Conservation (phyloP, 2,329 filamentous ascomycete species). For the Claviceps sp. region DNA sequence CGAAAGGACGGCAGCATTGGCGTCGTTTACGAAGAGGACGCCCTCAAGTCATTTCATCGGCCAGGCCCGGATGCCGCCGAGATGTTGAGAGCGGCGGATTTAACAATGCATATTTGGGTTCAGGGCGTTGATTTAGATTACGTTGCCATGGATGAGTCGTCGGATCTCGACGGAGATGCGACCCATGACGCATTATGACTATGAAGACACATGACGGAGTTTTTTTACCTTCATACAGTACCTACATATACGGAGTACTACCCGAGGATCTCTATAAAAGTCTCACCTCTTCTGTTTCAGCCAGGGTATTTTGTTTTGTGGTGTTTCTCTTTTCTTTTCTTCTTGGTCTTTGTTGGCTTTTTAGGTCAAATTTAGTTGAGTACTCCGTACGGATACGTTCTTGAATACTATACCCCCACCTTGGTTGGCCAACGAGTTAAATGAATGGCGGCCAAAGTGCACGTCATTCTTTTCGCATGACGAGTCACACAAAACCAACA, state of each 20-base stretch:
- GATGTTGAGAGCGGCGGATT: slow-evolving; percentile 1
- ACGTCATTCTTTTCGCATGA: too few species aligned
- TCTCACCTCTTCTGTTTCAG: too few species aligned
- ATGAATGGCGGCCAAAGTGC: too few species aligned
- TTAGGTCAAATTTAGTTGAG: too few species aligned
- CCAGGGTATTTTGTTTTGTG: too few species aligned
- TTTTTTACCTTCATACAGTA: not conserved
- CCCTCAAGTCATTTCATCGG: slow-evolving; percentile 1
- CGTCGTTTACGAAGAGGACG: slow-evolving; percentile 6
- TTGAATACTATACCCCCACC: too few species aligned
- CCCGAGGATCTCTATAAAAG: too few species aligned
- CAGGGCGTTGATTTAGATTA: slow-evolving; percentile 6
- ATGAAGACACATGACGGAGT: not conserved
- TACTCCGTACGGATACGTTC: too few species aligned
- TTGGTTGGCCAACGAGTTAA: too few species aligned
- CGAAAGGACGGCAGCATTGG: slow-evolving; percentile 5
- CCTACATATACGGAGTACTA: not conserved
- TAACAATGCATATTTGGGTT: slow-evolving; percentile 6
- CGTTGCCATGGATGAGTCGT: not conserved
- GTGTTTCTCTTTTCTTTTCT: too few species aligned
- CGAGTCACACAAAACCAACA: too few species aligned
- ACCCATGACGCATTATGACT: not conserved
- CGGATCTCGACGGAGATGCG: not conserved
- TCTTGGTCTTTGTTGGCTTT: too few species aligned
- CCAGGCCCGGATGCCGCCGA: slow-evolving; percentile 1